Evolutionary conservation across 306 rosid species (phyloP), one percentile per base, ranked within the genome.

Genomic region (cucumber (Cucumis sativus)): DNA sequence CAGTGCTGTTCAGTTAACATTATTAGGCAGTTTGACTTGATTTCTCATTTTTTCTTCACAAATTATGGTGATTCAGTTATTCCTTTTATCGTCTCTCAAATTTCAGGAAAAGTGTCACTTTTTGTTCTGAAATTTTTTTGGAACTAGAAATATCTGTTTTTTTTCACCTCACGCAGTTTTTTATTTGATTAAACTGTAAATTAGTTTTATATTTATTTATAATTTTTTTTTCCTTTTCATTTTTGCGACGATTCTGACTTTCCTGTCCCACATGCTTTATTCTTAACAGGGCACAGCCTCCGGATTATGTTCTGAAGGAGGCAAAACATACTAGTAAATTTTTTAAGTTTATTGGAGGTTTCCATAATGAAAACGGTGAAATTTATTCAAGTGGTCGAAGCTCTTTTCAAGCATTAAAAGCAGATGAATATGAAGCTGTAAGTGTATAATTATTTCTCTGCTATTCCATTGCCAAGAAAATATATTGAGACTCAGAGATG

Each of bases 361-460:
- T 91, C 80, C 96, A 91, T 65, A 85, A 76, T 77, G 97, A 91
- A 85, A 84, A 58, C 18, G 84, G 82, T 41, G 96, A 89, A 82
- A 78, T 80, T 83, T 86, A 86, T 52, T 82, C 84, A 58, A 84
- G 73, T 60, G 79, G 84, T 75, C 85, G 88, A 85, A 86, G 88
- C 85, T 85, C 87, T 63, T 96, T 89, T 86, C 97, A 87, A 87
- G 92, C 91, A 78, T 84, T 96, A 85, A 89, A 96, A 2, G 96
- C 78, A 83, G 97, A 91, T 80, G 99, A 96, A 86, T 96, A 87
- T 81, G 99, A 96, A 92, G 84, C 96, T 89, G 99, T 96, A 85
- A 86, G 99, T 86, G 64, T 76, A 37, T 16, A 14, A 15, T 59
- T 21, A 77, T 43, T 77, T 45, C 17, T 59, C 35, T 47, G 28